Conservation (phyloP, 139 green algal genomes). For the Eudorina sp. region DNA sequence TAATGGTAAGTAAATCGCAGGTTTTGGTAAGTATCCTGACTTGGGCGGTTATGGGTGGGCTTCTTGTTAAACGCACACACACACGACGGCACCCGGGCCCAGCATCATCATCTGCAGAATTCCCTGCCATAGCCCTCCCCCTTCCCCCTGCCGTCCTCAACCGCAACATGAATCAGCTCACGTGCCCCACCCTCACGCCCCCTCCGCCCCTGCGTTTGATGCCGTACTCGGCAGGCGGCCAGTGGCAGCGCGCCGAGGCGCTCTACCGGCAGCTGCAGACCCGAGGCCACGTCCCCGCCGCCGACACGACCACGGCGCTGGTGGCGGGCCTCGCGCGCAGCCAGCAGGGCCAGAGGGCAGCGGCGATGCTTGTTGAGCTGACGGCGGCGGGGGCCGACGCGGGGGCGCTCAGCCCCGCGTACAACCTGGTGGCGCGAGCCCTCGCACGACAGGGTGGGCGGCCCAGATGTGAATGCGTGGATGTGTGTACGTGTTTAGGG, state of each 20-base stretch:
- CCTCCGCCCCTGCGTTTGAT: neutral
- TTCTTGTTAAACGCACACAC: no score
- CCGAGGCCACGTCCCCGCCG: neutral
- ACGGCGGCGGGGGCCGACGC: no score
- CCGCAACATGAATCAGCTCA: neutral
- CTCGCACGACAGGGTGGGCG: slow-evolving; percentile 28
- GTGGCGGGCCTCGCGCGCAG: slow-evolving; percentile 11
- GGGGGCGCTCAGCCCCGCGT: neutral
- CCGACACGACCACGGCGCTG: neutral
- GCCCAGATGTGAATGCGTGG: neutral
- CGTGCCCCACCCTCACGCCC: neutral
- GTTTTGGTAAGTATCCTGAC: no score
- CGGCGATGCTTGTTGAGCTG: neutral
- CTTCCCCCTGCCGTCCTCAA: no score
- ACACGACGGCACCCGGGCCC: neutral
- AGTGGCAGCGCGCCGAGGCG: slow-evolving; percentile 30
- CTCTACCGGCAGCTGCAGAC: slow-evolving; percentile 14
- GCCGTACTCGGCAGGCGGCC: slow-evolving; percentile 10
- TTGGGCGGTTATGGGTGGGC: no score
- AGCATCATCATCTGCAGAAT: neutral
- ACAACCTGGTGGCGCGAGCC: slow-evolving; percentile 15
- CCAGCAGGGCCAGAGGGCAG: slow-evolving; percentile 6
- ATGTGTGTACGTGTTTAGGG: no score
- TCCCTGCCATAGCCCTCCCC: no score
- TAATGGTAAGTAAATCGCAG: no score